These are phyloP conservation scores for Trebouxia gelatinosa DNA, from an alignment of 163 green algal species.

Conservation along the genomic window DNA sequence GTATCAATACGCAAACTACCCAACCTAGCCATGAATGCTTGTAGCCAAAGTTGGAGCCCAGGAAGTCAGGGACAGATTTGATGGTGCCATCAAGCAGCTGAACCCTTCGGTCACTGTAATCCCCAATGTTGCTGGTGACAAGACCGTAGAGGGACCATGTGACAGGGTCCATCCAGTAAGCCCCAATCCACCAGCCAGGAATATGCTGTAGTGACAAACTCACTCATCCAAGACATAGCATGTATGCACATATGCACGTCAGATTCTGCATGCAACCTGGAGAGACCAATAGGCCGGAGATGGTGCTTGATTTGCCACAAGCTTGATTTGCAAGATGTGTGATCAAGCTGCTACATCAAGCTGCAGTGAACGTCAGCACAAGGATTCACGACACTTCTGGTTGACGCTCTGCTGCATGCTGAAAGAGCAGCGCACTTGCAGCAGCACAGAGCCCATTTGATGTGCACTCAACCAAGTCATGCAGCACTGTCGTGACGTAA, in stretches of 20 bases:
- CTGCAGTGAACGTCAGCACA: no score
- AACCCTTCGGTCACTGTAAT: constrained; percentile 17
- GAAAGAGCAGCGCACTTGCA: no score
- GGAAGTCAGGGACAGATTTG: constrained; percentile 3
- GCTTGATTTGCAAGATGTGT: no score
- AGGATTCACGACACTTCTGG: no score
- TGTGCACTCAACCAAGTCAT: no score
- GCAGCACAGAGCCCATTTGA: no score
- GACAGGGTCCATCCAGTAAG: constrained; percentile 22
- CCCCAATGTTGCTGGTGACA: constrained; percentile 55
- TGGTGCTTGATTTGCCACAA: no score
- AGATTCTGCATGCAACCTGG: not conserved
- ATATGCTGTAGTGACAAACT: not conserved
- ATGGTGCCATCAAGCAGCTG: not conserved
- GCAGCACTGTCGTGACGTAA: no score
- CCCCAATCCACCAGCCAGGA: constrained; percentile 18
- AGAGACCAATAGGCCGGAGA: not conserved
- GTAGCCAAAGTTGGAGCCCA: constrained; percentile 39
- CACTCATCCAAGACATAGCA: not conserved
- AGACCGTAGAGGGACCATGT: constrained; percentile 46
- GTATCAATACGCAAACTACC: constrained; percentile 40
- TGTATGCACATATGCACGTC: no score
- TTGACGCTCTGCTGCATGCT: no score
- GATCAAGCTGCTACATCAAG: no score
- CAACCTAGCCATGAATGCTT: constrained; percentile 38